phyloP scores from a whole-genome alignment of 148 eudicot genomes.

The Simmondsia chinensis region DNA sequence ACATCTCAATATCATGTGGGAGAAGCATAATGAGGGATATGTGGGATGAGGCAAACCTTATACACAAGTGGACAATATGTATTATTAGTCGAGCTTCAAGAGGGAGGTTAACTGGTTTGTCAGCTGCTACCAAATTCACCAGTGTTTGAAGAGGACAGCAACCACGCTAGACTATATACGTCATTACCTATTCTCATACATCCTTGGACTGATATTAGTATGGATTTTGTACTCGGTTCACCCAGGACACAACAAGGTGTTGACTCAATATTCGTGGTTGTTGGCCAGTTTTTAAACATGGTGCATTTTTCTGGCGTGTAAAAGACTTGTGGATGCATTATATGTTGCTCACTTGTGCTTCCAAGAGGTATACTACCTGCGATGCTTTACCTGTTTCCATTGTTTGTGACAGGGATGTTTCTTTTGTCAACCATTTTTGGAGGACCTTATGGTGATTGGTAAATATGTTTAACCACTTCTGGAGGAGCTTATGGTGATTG shows the following conservation, averaged over 20 bases:
- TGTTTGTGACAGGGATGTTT: background rate
- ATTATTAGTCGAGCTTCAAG: too few species aligned
- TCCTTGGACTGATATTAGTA: conserved; percentile 3
- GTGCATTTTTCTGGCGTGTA: conserved; percentile 2
- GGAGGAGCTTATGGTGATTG: background rate
- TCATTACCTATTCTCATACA: background rate
- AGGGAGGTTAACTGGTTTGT: too few species aligned
- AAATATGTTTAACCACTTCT: background rate
- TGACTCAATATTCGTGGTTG: conserved; percentile 1
- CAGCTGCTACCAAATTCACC: background rate
- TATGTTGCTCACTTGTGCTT: background rate
- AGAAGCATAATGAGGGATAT: too few species aligned
- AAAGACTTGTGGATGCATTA: background rate
- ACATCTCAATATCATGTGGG: too few species aligned
- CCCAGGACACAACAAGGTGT: background rate
- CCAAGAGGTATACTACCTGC: background rate
- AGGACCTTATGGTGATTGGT: background rate
- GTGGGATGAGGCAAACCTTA: too few species aligned
- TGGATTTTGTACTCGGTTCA: conserved; percentile 2
- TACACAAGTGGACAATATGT: too few species aligned
- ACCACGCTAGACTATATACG: background rate
- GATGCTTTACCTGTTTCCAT: background rate
- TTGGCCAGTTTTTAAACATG: conserved; percentile 1
- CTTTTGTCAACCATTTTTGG: conserved; percentile 1
- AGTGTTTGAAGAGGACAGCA: background rate